These are phyloP conservation scores for Somion occarium DNA, from an alignment of 1,284 basidiomycete species.

Conservation along the genomic window DNA sequence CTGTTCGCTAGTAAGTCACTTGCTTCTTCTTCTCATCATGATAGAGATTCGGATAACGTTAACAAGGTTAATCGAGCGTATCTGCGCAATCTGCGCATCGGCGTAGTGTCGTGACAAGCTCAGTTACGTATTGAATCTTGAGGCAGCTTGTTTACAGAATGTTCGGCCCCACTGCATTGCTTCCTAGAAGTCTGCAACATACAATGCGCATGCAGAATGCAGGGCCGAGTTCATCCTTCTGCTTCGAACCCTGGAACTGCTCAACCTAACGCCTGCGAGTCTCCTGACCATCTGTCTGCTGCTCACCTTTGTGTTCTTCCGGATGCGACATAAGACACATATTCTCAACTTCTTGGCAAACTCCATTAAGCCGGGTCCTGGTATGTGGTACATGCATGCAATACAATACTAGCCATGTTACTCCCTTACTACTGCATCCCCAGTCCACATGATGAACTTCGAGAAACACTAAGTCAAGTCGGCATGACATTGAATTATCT, in stretches of 20 bases:
- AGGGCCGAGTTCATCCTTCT: background rate
- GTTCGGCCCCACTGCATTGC: background rate
- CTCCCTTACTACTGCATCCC: too few relatives aligned
- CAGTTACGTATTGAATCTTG: background rate
- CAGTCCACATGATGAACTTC: too few relatives aligned
- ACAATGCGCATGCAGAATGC: background rate
- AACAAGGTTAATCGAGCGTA: background rate
- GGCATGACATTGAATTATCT: too few relatives aligned
- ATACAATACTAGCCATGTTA: too few relatives aligned
- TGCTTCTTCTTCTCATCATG: background rate
- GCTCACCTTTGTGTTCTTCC: too few relatives aligned
- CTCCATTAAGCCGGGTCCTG: too few relatives aligned
- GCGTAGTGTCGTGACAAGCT: background rate
- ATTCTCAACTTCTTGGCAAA: too few relatives aligned
- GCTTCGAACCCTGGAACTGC: background rate
- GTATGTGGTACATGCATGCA: too few relatives aligned
- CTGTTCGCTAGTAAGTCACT: background rate
- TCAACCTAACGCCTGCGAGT: background rate
- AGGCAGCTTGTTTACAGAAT: background rate
- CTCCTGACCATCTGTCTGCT: background rate
- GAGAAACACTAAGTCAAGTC: too few relatives aligned
- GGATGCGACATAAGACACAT: too few relatives aligned
- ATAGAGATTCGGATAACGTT: background rate
- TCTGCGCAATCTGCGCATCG: background rate
- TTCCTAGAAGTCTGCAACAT: background rate